Base-by-base conservation (phyloP, 192 early-diverging fungal species). In the Gamsiella multidivaricata region DNA sequence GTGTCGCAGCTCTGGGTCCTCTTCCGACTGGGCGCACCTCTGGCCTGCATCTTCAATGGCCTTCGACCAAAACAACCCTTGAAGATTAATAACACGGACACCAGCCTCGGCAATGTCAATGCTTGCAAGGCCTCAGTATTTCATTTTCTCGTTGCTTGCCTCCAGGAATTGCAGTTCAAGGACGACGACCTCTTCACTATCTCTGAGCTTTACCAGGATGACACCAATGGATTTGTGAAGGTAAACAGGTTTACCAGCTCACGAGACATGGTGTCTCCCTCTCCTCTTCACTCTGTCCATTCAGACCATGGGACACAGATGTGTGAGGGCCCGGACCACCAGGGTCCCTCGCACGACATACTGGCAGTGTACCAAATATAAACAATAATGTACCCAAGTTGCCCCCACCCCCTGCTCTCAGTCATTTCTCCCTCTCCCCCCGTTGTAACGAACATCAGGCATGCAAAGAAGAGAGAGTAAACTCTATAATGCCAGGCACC, bases 211-310 rank as follows among this genome's bases (percentile, higher is more conserved):
- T 95, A 91, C 79, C 90, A 93, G 61, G 96, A 98, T 79, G 94
- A 99, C 74, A 99, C 96, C 42, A 97, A 96, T 82, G 93, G 91
- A 60, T 96, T 98, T 81, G 92, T 99, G 51, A 99, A 96, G 89
- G 96, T 95, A 82, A 46, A 46, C n/a, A n/a, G n/a, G n/a, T n/a
- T n/a, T n/a, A n/a, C n/a, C n/a, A n/a, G n/a, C n/a, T n/a, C n/a
- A n/a, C n/a, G n/a, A n/a, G n/a, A n/a, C n/a, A n/a, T n/a, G n/a
- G n/a, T n/a, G n/a, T n/a, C 25, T 45, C 41, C 49, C 45, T 49
- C 18, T 61, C 45, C 5, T 32, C 25, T 31, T 61, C 45, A 34
- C 42, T 29, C 45, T 36, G 7, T 18, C 51, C 26, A 9, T 53
- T 17, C 39, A 41, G 37, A 39, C 7, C 37, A 12, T 12, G 5